A percentile compares a stretch with the other conserved stretches of the same genome.
Evolutionary conservation across 192 early-diverging fungal species (phyloP).

Genomic region (Spizellomyces punctatus): DNA sequence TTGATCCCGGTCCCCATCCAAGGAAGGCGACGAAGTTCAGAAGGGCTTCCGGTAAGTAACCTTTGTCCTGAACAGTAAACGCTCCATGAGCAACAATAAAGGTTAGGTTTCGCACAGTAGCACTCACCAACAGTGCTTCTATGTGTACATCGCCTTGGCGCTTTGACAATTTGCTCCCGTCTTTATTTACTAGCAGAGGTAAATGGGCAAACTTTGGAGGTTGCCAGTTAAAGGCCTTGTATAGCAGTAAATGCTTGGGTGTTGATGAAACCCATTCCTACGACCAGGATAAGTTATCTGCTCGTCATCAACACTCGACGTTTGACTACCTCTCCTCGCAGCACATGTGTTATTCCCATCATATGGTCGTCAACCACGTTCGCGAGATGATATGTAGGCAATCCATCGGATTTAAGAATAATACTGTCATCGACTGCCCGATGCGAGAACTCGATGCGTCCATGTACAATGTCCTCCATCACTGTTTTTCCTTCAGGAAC

Average conservation of each 20-base stretch:
- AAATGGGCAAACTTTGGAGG: conserved; percentile 83
- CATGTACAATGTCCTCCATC: conserved; percentile 77
- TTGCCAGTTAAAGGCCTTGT: conserved; percentile 78
- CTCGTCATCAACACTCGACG: background rate
- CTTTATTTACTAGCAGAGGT: conserved; percentile 81
- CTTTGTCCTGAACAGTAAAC: conserved; percentile 51
- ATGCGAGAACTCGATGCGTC: conserved; percentile 68
- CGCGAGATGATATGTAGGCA: conserved; percentile 93
- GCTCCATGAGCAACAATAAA: background rate
- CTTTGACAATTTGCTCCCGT: conserved; percentile 89
- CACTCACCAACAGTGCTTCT: conserved; percentile 59
- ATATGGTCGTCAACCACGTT: conserved; percentile 92
- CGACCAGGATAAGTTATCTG: background rate
- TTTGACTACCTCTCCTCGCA: conserved; percentile 74
- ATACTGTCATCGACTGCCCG: conserved; percentile 84
- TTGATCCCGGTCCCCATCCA: conserved; percentile 70
- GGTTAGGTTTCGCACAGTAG: no score
- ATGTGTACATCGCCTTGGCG: conserved; percentile 81
- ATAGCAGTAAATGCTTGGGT: conserved; percentile 87
- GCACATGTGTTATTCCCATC: conserved; percentile 91
- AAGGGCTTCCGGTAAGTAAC: conserved; percentile 82
- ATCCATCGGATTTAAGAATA: conserved; percentile 89
- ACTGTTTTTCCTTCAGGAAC: conserved; percentile 57
- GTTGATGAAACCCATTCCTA: conserved; percentile 93
- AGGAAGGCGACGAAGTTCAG: conserved; percentile 86